These are phyloP conservation scores for Solanum virginianum DNA, from an alignment of 257 asterid species.

Conservation along the genomic window DNA sequence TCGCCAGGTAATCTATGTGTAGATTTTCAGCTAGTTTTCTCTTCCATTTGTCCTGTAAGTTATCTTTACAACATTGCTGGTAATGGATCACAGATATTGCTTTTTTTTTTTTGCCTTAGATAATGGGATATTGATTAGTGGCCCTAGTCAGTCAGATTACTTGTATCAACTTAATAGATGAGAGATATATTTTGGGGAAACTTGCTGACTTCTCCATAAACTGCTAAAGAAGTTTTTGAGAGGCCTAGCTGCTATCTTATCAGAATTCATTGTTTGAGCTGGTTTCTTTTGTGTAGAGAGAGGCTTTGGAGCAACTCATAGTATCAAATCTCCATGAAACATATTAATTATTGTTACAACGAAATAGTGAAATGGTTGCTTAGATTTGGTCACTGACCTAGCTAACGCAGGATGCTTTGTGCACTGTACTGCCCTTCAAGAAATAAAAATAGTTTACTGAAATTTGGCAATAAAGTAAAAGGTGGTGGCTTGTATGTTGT, in stretches of 20 bases:
- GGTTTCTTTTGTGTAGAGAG: not conserved
- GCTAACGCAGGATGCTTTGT: not conserved
- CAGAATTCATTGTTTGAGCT: not conserved
- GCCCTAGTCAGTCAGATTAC: not conserved
- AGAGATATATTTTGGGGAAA: not conserved
- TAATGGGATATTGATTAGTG: not conserved
- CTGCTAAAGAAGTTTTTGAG: not conserved
- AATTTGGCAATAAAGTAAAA: not conserved
- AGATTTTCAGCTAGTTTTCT: not conserved
- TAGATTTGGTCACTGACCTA: not conserved
- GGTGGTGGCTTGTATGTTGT: not conserved
- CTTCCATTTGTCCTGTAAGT: not conserved
- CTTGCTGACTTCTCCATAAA: not conserved
- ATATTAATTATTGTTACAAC: not conserved
- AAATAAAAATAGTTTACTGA: not conserved
- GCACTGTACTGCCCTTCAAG: not conserved
- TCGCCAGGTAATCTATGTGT: slow-evolving; percentile 56
- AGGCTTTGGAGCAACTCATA: not conserved
- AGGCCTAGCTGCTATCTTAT: not conserved
- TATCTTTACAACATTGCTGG: not conserved
- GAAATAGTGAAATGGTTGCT: not conserved
- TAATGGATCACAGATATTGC: not conserved
- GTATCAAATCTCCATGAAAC: not conserved
- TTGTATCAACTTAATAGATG: not conserved
- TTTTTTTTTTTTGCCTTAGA: not conserved